A percentile compares a stretch with the other conserved stretches of the same genome.
Evolutionary conservation across 139 green algal species (phyloP).

Genomic region (Tetraselmis chui): DNA sequence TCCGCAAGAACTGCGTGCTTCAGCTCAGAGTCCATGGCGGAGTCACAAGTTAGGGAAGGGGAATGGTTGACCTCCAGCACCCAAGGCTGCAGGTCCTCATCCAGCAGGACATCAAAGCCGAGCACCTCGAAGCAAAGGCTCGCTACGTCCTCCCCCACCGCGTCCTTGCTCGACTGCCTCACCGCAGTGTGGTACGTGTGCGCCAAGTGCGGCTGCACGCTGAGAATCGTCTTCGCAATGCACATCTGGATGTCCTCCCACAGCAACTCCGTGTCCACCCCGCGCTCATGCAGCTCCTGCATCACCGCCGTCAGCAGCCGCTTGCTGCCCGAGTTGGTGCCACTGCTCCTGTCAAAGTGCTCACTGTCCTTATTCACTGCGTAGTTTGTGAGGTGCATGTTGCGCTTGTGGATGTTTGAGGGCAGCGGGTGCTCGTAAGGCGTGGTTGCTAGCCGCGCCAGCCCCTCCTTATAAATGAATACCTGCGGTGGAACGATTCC

Average conservation of each 20-base stretch:
- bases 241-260: slow-evolving; percentile 49
- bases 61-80: slow-evolving; percentile 83
- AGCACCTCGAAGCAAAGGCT: slow-evolving; percentile 2
- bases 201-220: slow-evolving; percentile 58
- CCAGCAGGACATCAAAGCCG: slow-evolving; percentile 57
- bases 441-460: slow-evolving; percentile 59
- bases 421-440: slow-evolving; percentile 45
- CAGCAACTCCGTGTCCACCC: slow-evolving; percentile 38
- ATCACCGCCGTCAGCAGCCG: background rate
- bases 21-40: slow-evolving; percentile 49
- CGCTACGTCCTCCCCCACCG: background rate
- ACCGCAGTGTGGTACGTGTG: slow-evolving; percentile 58
- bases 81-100: slow-evolving; percentile 59
- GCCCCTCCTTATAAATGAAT: slow-evolving; percentile 59
- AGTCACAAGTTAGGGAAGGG: slow-evolving; percentile 65
- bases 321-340: slow-evolving; percentile 1
- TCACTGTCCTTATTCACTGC: slow-evolving; percentile 43
- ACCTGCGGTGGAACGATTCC: no score
- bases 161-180: background rate
- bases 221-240: slow-evolving; percentile 55
- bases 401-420: slow-evolving; percentile 42
- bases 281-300: slow-evolving; percentile 14
- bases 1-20: slow-evolving; percentile 40
- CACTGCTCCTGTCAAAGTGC: slow-evolving; percentile 28
- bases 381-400: slow-evolving; percentile 76